Evolutionary conservation across 2,329 filamentous ascomycete genomes (phyloP), one percentile per base, ranked within the genome.

Genomic region (Oidium heveae): DNA sequence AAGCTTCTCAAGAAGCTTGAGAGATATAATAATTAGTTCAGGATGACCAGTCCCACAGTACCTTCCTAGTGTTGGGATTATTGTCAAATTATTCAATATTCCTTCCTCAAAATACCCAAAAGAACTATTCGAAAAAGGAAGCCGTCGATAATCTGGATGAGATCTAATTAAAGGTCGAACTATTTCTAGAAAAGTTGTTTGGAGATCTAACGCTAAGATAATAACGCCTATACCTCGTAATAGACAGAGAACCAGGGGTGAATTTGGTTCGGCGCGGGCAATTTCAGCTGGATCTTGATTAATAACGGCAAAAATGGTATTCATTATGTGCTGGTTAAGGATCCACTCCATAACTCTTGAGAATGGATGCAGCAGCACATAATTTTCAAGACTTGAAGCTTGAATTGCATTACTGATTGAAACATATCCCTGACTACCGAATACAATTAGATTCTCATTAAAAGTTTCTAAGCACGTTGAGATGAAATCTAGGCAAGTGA

Each of bases 281-380:
- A 95, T 75, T 56, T 84, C 80, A 8, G 74, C 71, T 16, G 82
- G 70, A 60, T 89, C 78, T 64, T 93, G 82, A 60, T 89, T 84
- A 33, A 91, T 77, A 12, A 83, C 77, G 55, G 77, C 74, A 66
- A 95, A 89, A 1, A 98, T 69, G 15, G 82, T 77, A 59, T 76
- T 77, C 62, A 94, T 78, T 22, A 95, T 85, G 59, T 83, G 86
- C 63, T 93, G 86, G 64, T 94, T 95, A 67, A 94, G 94, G 68
- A 98, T 77, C 87, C 91, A 96, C 64, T 98, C 91, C 84, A 96
- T 95, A 16, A 94, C 82, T 56, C 93, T 79, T 2, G 85, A 80
- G 63, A 96, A 98, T 0, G 93, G 89, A 68, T 98, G 93, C 54
- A 94, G 75, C 24, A 80, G 78, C 56, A 91, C 79, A 64, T 98